Evolutionary conservation across 2,329 filamentous ascomycete genomes (phyloP), one percentile per base, ranked within the genome.

Genomic region (Arthrobotrys megalospora): DNA sequence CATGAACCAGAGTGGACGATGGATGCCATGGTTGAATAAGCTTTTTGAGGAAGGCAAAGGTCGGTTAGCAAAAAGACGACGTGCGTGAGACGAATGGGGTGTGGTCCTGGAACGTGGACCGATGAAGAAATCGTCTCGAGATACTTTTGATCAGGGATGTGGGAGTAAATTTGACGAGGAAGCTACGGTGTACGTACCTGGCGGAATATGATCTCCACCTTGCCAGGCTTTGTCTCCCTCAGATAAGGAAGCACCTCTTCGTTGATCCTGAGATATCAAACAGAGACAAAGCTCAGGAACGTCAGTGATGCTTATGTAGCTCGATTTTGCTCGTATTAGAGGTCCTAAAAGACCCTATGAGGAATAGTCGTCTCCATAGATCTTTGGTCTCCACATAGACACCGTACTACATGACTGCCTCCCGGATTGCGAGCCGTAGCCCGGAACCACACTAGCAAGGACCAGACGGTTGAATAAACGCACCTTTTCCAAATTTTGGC

Each of bases 1-100:
- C 95, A 86, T 95, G 93, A 70, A 89, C 87, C 32, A 84, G 67
- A 38, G 75, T 78, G 67, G 75, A 78, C 12, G 75, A 78, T 24
- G 75, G 75, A 55, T 78, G 75, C 75, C 75, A 78, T 48, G 75
- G 75, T 78, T 78, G 75, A 36, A 78, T 64, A 52, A 78, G 65
- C 75, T 78, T 48, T 62, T 38, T 28, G 38, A 36, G 34, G 41
- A 62, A 52, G 52, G 58, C 72, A 28, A 43, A 65, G 48, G 28
- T 52, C 34, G 28, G 50, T 71, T 71, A 76, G 71, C 64, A 68
- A 62, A 60, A 58, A 12, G 36, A 38, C 36, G 21, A 43, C 21
- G 16, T 63, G 32, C 50, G 47, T 43, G 64, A 76, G 53, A 62
- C 67, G 36, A 12, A 68, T 64, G 64, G 58, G 68, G 65, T 34